Evolutionary conservation across 2,329 filamentous ascomycete genomes (phyloP).

Genomic region (Lojkania enalia): DNA sequence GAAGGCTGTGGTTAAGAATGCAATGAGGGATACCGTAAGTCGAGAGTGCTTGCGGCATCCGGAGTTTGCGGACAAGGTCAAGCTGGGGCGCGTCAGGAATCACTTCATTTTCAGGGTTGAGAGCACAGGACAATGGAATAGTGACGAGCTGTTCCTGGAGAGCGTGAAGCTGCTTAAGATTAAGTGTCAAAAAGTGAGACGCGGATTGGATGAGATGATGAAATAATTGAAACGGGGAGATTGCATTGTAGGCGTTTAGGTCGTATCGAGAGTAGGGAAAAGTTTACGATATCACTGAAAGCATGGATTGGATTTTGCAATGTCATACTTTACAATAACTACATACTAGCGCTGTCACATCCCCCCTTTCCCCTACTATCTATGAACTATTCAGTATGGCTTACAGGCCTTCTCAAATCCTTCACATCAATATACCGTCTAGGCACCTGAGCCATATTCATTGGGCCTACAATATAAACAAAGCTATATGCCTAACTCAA

Average conservation of each 20-base stretch:
- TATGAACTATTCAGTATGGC: no score
- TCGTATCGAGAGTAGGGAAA: conserved; percentile 10
- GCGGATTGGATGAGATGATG: conserved; percentile 61
- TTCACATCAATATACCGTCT: no score
- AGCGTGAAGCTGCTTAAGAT: conserved; percentile 80
- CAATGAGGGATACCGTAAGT: conserved; percentile 94
- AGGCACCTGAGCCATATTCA: no score
- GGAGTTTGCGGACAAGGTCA: conserved; percentile 95
- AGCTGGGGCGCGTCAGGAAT: conserved; percentile 84
- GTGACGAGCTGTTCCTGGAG: conserved; percentile 91
- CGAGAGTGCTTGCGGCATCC: conserved; percentile 87
- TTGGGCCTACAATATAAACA: no score
- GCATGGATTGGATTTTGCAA: neutral
- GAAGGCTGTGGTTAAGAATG: conserved; percentile 84
- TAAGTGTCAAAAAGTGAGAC: conserved; percentile 76
- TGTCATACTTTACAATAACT: neutral
- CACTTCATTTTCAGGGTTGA: conserved; percentile 98
- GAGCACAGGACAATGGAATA: conserved; percentile 93
- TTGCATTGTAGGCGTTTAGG: conserved; percentile 24
- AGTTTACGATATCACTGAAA: conserved; percentile 6
- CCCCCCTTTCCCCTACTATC: no score
- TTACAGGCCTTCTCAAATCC: no score
- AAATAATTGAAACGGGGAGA: conserved; percentile 12
- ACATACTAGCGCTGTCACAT: no score
- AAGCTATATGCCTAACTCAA: no score